These are phyloP conservation scores for Cicer yamashitae DNA, from an alignment of 306 rosid genomes.

Conservation along the genomic window DNA sequence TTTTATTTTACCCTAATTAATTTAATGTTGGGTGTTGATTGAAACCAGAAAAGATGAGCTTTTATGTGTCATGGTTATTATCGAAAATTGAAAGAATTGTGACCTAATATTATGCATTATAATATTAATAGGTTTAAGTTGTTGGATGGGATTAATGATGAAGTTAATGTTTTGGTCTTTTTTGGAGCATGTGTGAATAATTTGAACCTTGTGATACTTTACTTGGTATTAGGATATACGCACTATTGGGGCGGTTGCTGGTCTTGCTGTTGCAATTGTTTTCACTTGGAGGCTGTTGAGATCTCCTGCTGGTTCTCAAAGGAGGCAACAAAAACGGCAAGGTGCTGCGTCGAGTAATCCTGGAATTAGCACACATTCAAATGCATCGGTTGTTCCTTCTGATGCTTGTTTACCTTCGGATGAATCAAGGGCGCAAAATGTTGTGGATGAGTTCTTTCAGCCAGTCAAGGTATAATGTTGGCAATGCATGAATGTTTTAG, in stretches of 20 bases:
- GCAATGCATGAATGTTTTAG: conserved; percentile 5
- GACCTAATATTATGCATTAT: not conserved
- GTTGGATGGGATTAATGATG: conserved; percentile 8
- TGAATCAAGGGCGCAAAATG: conserved; percentile 73
- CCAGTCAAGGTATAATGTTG: conserved; percentile 65
- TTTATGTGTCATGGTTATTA: conserved; percentile 25
- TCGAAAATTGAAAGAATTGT: conserved; percentile 3
- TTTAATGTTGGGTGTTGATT: conserved; percentile 26
- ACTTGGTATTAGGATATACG: conserved; percentile 70
- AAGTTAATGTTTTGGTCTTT: conserved; percentile 29
- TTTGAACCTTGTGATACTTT: not conserved
- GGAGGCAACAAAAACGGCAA: conserved; percentile 81
- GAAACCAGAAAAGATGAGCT: conserved; percentile 32
- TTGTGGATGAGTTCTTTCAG: conserved; percentile 77
- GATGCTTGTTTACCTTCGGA: conserved; percentile 57
- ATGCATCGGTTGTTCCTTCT: conserved; percentile 48
- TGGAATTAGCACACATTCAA: conserved; percentile 56
- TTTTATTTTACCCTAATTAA: conserved; percentile 15
- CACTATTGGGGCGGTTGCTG: conserved; percentile 87
- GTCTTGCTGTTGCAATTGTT: conserved; percentile 82
- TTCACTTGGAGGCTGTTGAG: conserved; percentile 94
- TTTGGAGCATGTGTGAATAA: conserved; percentile 15
- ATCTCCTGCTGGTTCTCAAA: conserved; percentile 64
- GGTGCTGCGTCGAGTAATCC: conserved; percentile 68
- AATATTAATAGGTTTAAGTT: conserved; percentile 19